Evolutionary conservation across 1,284 basidiomycete species (phyloP), one percentile per base, ranked within the genome.

Genomic region (Marasmius fiardii): DNA sequence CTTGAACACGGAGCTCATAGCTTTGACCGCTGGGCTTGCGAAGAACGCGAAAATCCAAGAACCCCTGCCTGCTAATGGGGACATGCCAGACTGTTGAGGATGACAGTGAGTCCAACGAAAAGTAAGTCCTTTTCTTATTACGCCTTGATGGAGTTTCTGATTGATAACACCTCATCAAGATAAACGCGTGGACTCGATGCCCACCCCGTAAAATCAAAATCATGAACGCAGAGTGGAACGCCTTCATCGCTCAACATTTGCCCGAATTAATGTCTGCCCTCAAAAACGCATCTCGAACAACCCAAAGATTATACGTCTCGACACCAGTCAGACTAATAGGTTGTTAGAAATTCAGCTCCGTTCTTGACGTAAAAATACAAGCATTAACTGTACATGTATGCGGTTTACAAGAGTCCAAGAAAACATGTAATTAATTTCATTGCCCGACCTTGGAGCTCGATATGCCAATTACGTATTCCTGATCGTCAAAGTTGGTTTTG

Each of bases 221-320:
- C 11, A 20, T n/a, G 16, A 20, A 41, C 39, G 39, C 39, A 2
- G 11, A 16, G 39, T 60, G 56, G 54, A 52, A 33, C 53, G 63
- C 59, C 2, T 64, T 67, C 48, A 57, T 60, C 35, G 64, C 65
- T 0, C 47, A 59, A 14, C 58, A 67, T 44, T 59, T 67, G 18
- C 47, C 53, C 20, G 54, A 59, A 26, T 51, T 64, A 35, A 60
- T 56, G 1, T 43, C 52, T 8, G 45, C 57, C 33, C 52, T 64
- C 23, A 58, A 54, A 7, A 43, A 37, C 2, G 57, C 61, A 31
- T 60, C 55, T 1, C 59, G 41, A 21, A 43, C 43, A 12, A 63
- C 61, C 21, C 64, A 65, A 52, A 61, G 18, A 28, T 54, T 54
- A 24, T 62, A 63, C 1, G 12, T 64, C 1, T 58, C 62, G n/a